Evolutionary conservation across 257 asterid species (phyloP).

Genomic region (Nicotiana knightiana): DNA sequence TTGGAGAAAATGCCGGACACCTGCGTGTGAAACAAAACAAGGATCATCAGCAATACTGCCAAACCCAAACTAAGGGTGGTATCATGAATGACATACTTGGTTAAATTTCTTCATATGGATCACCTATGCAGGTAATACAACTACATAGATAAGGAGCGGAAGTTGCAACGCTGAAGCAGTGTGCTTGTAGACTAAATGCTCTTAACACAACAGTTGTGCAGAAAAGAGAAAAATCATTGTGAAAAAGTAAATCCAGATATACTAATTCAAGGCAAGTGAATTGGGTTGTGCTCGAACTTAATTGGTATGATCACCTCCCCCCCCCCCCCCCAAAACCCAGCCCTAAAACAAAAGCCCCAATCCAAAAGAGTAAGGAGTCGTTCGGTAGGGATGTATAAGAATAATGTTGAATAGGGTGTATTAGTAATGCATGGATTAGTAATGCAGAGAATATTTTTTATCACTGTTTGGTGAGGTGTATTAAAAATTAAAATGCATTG

Average conservation of each 20-base stretch:
- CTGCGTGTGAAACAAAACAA: conserved; percentile 34
- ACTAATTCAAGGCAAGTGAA: background rate
- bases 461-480: too few species aligned
- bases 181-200: background rate
- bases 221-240: background rate
- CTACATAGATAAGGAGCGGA: background rate
- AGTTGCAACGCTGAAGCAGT: background rate
- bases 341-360: background rate
- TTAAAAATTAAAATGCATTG: too few species aligned
- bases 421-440: too few species aligned
- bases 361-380: background rate
- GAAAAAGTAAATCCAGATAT: background rate
- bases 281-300: background rate
- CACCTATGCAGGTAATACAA: background rate
- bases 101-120: background rate
- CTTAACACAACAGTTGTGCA: background rate
- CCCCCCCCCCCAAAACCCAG: background rate
- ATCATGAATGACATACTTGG: background rate
- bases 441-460: too few species aligned
- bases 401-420: too few species aligned
- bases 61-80: background rate
- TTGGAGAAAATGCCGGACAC: conserved; percentile 62
- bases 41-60: background rate
- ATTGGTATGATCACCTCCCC: background rate
- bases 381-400: too few species aligned